Conservation (phyloP, 2,329 filamentous ascomycete species). For the Chaetomiaceae sp. region DNA sequence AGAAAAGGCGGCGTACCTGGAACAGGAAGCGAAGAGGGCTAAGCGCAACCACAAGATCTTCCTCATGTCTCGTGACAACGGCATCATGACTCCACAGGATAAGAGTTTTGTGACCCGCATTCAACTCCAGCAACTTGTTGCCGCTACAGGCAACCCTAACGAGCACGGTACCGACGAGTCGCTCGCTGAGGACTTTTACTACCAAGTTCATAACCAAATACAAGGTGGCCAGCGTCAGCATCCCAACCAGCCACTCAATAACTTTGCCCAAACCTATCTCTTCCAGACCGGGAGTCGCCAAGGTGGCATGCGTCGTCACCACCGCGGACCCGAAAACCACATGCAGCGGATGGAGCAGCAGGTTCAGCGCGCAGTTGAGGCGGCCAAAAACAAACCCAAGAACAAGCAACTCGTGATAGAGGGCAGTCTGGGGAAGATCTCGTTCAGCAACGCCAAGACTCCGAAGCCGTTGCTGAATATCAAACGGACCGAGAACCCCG, state of each 20-base stretch:
- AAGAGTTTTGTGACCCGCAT: constrained; percentile 99
- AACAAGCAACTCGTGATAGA: constrained; percentile 96
- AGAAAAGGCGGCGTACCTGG: constrained; percentile 76
- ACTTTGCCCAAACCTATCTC: constrained; percentile 96
- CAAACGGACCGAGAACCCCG: constrained; percentile 72
- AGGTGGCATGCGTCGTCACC: constrained; percentile 68
- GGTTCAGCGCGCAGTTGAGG: constrained; percentile 93
- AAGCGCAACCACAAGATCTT: constrained; percentile 99
- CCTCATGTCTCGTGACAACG: constrained; percentile 87
- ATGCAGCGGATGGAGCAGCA: constrained; percentile 99
- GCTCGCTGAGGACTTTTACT: constrained; percentile 93
- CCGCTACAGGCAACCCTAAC: constrained; percentile 81
- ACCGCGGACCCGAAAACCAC: constrained; percentile 87
- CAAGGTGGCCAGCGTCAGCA: constrained; percentile 84
- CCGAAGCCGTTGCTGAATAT: constrained; percentile 93
- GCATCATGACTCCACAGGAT: constrained; percentile 97
- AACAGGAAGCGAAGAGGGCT: constrained; percentile 88
- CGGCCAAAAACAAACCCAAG: constrained; percentile 95
- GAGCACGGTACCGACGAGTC: constrained; percentile 76
- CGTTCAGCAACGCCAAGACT: constrained; percentile 97
- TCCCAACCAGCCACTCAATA: constrained; percentile 86
- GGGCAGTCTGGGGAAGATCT: constrained; percentile 94
- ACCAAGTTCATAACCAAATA: constrained; percentile 94
- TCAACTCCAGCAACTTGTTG: constrained; percentile 91
- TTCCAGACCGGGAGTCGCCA: constrained; percentile 89